These are phyloP conservation scores for Phaffomyces thermotolerans DNA, from an alignment of 805 yeast species.

Conservation along the genomic window DNA sequence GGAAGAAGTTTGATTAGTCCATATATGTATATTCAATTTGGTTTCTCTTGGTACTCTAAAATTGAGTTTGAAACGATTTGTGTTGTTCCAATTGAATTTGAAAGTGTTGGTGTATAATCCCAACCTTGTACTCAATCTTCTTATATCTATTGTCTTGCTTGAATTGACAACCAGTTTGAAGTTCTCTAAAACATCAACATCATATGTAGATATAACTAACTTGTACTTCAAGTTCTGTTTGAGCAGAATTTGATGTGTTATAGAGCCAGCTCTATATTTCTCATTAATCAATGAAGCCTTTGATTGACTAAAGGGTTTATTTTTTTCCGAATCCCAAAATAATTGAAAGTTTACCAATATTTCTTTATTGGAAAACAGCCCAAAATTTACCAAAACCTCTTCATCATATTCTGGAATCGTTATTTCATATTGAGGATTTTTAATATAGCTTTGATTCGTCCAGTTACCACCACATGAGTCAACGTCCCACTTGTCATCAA, in stretches of 20 bases:
- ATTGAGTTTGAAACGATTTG: constrained; percentile 32
- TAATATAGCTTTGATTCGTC: constrained; percentile 36
- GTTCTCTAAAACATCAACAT: constrained; percentile 21
- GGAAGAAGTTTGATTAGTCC: constrained; percentile 4
- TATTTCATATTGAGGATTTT: constrained; percentile 49
- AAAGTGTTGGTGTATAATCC: constrained; percentile 29
- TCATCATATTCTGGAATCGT: constrained; percentile 19
- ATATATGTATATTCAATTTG: constrained; percentile 15
- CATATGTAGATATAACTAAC: constrained; percentile 40
- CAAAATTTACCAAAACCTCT: constrained; percentile 17
- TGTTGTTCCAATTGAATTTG: constrained; percentile 31
- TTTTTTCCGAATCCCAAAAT: constrained; percentile 30
- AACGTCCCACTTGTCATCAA: constrained; percentile 39
- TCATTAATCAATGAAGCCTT: constrained; percentile 28
- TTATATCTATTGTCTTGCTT: constrained; percentile 6
- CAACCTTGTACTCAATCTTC: constrained; percentile 23
- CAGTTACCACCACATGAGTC: constrained; percentile 49
- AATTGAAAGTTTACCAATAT: constrained; percentile 36
- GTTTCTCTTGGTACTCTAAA: constrained; percentile 21
- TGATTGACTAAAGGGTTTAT: constrained; percentile 24
- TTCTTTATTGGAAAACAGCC: constrained; percentile 21
- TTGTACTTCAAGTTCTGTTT: constrained; percentile 34
- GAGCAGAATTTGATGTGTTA: constrained; percentile 19
- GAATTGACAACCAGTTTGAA: constrained; percentile 31
- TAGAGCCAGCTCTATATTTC: constrained; percentile 26